These are phyloP conservation scores for Astrephomene gubernaculifera DNA, from an alignment of 139 green algal species.

Conservation along the genomic window DNA sequence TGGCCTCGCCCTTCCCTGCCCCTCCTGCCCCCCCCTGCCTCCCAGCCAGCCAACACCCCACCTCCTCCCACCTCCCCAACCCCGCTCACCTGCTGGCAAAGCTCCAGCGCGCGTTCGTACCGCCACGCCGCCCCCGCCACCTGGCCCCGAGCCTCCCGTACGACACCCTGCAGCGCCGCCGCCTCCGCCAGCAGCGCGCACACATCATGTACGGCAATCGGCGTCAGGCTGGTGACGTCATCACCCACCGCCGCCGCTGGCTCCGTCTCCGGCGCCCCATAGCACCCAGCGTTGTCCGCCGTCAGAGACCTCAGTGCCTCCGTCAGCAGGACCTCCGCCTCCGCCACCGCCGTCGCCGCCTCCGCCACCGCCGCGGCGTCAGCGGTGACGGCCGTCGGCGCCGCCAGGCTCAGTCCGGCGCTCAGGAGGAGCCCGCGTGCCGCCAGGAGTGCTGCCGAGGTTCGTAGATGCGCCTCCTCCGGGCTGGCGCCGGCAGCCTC, in stretches of 20 bases:
- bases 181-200: conserved; percentile 9
- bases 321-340: neutral
- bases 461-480: too few relatives aligned
- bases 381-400: neutral
- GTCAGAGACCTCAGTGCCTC: neutral
- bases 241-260: too few relatives aligned
- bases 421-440: neutral
- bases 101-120: conserved; percentile 7
- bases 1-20: too few relatives aligned
- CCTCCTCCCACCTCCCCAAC: too few relatives aligned
- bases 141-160: conserved; percentile 1
- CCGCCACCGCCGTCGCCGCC: neutral
- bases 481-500: too few relatives aligned
- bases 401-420: neutral
- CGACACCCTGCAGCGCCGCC: conserved; percentile 17
- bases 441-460: neutral
- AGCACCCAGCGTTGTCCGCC: neutral
- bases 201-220: too few relatives aligned
- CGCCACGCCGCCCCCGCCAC: neutral
- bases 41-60: too few relatives aligned
- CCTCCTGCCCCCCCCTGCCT: too few relatives aligned
- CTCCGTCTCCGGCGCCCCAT: neutral
- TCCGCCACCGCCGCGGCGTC: neutral
- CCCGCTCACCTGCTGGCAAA: neutral
- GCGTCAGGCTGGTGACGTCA: too few relatives aligned